Evolutionary conservation across 169 alveolate genomes (phyloP), one percentile per base, ranked within the genome.

Genomic region (Plasmodium malariae): DNA sequence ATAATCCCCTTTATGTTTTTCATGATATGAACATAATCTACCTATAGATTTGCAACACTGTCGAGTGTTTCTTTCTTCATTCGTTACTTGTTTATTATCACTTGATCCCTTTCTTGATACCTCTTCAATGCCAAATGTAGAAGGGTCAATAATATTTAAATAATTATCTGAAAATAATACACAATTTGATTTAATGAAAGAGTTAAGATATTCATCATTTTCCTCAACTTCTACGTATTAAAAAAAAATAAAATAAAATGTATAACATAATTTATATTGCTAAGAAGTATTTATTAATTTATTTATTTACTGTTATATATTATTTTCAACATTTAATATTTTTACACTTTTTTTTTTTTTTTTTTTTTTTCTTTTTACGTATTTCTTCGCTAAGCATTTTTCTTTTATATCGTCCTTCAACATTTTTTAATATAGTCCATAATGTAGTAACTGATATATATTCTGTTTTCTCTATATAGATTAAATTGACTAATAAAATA

Each of bases 371-470:
- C 73, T 21, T 28, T 37, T 67, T 67, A 36, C 59, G 21, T 37
- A 32, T 30, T 36, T 37, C 19, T 67, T 30, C 55, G 21, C 57
- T 36, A 67, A 67, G 74, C 17, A 67, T 67, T 36, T 19, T 67
- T 67, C 55, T 37, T 37, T 37, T 67, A 67, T n/a, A 26, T 34
- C 0, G 19, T 14, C 19, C 21, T 36, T 37, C 55, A 11, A 11
- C 43, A 67, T 5, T 36, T 30, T 67, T 37, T 32, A 67, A 67
- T 32, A 67, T 12, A 32, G 28, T 26, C 74, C 74, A 67, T 36
- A 67, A 34, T 67, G 2, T 12, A 49, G 49, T 17, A 67, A 4
- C 6, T 17, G 19, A 4, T 32, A 37, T 11, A 17, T 67, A 19
- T 26, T 14, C 60, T 5, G 21, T 30, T 67, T 67, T 48, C 74